Conservation (phyloP, 2,329 filamentous ascomycete genomes). For the Colletotrichum filicis region DNA sequence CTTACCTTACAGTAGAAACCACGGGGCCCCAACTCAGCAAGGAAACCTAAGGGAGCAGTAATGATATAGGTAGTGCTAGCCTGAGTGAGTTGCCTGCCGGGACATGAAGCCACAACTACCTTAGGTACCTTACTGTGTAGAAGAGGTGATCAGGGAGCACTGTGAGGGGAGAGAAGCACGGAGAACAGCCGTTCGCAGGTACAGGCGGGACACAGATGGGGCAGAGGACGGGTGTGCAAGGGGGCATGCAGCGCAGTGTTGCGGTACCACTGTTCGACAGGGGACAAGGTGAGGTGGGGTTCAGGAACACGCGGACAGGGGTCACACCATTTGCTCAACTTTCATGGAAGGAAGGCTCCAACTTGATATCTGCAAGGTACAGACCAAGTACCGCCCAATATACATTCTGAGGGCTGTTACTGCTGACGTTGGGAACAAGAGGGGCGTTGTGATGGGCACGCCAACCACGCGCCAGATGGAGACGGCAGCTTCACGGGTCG, state of each 20-base stretch:
- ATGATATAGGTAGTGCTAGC: neutral
- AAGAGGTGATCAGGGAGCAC: neutral
- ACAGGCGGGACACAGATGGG: neutral
- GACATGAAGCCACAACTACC: too few relatives aligned
- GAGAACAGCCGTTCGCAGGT: constrained; percentile 12
- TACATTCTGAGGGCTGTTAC: neutral
- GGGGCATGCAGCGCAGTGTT: constrained; percentile 24
- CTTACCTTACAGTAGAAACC: neutral
- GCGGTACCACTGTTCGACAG: constrained; percentile 7
- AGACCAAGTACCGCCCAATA: neutral
- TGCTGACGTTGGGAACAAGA: neutral
- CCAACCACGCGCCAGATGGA: neutral
- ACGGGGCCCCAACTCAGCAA: neutral
- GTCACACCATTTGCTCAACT: neutral
- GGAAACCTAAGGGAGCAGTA: neutral
- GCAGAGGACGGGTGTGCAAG: constrained; percentile 23
- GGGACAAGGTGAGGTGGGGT: neutral
- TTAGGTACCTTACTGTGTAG: too few relatives aligned
- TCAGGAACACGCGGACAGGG: neutral
- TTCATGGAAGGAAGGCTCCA: neutral
- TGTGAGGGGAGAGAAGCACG: neutral
- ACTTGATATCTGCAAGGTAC: neutral
- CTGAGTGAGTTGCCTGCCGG: too few relatives aligned
- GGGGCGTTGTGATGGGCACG: neutral
- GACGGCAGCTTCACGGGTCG: neutral